Percentiles rank a stretch among this genome's conserved stretches.
Evolutionary conservation across 768 basidiomycete species (phyloP).

Genomic region (Mycena epipterygia): DNA sequence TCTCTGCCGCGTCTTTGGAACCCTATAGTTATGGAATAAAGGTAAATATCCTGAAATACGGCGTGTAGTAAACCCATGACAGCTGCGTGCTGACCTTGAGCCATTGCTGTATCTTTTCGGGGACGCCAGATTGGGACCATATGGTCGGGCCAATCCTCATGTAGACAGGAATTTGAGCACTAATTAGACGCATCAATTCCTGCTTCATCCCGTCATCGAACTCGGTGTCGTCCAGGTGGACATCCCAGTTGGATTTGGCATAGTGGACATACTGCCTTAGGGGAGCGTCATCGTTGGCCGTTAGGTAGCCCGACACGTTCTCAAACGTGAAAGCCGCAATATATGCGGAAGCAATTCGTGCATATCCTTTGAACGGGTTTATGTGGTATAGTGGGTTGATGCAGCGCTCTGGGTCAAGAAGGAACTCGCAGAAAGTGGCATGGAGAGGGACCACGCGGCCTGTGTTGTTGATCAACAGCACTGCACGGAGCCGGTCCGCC

Average conservation of each 20-base stretch:
- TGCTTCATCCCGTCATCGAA: background rate
- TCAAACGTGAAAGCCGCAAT: conserved; percentile 1
- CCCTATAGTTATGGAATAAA: conserved; percentile 1
- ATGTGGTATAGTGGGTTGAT: conserved; percentile 6
- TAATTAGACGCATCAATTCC: background rate
- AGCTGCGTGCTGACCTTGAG: conserved; percentile 3
- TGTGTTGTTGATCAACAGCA: background rate
- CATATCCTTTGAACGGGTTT: background rate
- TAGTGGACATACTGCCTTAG: background rate
- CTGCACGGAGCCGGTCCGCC: conserved; percentile 15
- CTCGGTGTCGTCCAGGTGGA: background rate
- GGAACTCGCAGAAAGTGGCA: conserved; percentile 18
- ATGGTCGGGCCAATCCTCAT: background rate
- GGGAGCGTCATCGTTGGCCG: background rate
- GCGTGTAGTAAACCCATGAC: too few relatives aligned
- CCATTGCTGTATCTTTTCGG: background rate
- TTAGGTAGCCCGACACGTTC: background rate
- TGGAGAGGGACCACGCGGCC: conserved; percentile 1
- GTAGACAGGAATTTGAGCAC: background rate
- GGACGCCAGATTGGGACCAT: too few relatives aligned
- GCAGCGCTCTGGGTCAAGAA: conserved; percentile 9
- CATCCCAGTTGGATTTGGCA: background rate
- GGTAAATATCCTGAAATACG: background rate
- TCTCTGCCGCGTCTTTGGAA: conserved; percentile 1
- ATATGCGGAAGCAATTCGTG: conserved; percentile 4